Percentiles rank a stretch among this genome's conserved stretches.
Conservation (phyloP, 2,329 filamentous ascomycete genomes). For the Juglanconis juglandina region DNA sequence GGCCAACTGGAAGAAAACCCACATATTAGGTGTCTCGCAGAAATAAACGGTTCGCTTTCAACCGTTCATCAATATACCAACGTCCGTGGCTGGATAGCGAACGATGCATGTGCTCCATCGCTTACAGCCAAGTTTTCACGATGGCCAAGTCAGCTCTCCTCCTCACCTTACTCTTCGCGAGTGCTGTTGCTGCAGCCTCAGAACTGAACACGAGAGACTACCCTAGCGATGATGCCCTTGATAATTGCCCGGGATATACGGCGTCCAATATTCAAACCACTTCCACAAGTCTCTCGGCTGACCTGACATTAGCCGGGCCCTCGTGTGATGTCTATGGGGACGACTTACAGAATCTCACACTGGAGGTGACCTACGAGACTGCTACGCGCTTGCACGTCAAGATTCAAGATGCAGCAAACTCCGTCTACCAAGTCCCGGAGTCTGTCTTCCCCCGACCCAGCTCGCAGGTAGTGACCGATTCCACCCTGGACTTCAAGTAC, state of each 20-base stretch:
- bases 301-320: conserved; percentile 59
- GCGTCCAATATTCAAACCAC: conserved; percentile 54
- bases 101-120: background rate
- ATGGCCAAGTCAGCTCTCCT: conserved; percentile 14
- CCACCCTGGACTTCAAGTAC: conserved; percentile 32
- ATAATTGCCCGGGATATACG: conserved; percentile 58
- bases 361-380: conserved; percentile 67
- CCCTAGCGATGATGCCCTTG: conserved; percentile 26
- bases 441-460: conserved; percentile 61
- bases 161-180: conserved; percentile 19
- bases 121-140: background rate
- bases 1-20: background rate
- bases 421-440: conserved; percentile 72
- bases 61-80: background rate
- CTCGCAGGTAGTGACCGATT: conserved; percentile 18
- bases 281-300: conserved; percentile 54
- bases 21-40: background rate
- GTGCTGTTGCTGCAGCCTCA: conserved; percentile 12
- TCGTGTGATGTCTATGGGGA: conserved; percentile 68
- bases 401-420: conserved; percentile 66
- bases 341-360: conserved; percentile 58
- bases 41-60: background rate
- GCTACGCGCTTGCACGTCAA: conserved; percentile 70
- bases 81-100: background rate
- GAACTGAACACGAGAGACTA: conserved; percentile 19